Evolutionary conservation across 1,284 basidiomycete genomes (phyloP), one percentile per base, ranked within the genome.

Genomic region (Clitocybe nebularis): DNA sequence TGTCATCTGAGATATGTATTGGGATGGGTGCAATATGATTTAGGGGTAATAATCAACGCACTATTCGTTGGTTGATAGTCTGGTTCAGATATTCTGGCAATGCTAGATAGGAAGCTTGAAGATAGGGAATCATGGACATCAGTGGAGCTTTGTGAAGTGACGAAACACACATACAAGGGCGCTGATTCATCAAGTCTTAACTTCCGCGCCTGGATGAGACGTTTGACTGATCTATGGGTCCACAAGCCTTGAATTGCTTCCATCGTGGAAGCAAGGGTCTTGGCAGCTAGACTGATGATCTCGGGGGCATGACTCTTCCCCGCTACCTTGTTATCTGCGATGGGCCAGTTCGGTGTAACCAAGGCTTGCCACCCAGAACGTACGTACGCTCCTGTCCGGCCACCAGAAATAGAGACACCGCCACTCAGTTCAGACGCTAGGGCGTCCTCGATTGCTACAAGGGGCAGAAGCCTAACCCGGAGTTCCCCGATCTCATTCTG

Each of bases 161-260:
- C 16, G 43, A 39, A 49, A 47, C 46, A 33, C 4, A 71, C 81
- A 57, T 56, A 89, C 87, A 84, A 88, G 17, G 77, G 64, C 1
- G 81, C 83, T n/a, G 79, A 82, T 55, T 89, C 86, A 44, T 89
- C 83, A 4, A 89, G 65, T 45, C 75, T 71, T 47, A 89, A 64
- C 55, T 77, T 80, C 40, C 81, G 72, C 20, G 69, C 60, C 30
- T 72, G 64, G 26, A 87, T 30, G 23, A 87, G 61, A 45, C 68
- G 61, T 51, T 70, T 72, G 19, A 88, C 80, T 1, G 72, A 71
- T n/a, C 74, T 75, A 52, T 88, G 84, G 45, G 64, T 60, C 87
- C 86, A 89, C 1, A 89, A 67, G 21, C 71, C 62, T 29, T 73
- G 69, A 34, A 89, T 71, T 46, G 81, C 74, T 29, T 71, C 63